Base-by-base conservation (phyloP, 2,329 filamentous ascomycete species). In the Botrytis hyacinthi region DNA sequence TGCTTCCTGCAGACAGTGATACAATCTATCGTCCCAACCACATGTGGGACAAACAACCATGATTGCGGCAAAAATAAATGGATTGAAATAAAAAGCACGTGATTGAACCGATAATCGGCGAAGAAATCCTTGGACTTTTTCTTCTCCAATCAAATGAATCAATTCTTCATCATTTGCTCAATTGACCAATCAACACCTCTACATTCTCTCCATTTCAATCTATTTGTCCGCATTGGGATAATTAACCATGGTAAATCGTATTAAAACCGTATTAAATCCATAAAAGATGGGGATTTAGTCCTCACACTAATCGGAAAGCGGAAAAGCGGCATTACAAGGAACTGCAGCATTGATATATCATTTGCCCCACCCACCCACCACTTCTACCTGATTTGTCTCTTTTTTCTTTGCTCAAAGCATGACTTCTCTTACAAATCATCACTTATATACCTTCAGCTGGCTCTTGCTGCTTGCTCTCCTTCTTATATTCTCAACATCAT, bases 41-140 rank as follows among this genome's bases (percentile, higher is more conserved):
- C 35, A 12, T 4, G 60, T 62, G 35, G 60, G 35, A 40, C 60
- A 62, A 62, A 29, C 12, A 51, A 51, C 10, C 1, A n/a, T 51
- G 22, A 29, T 44, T 22, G 35, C 16, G 37, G 40, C 5, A 42
- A 3, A 54, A 8, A 16, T 9, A 22, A 48, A 54, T 6, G n/a
- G n/a, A n/a, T n/a, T n/a, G 4, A 29, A 22, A 48, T 20, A 2
- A 32, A 7, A 5, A 8, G 29, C 69, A 71, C 69, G 69, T 71
- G 69, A 63, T 37, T 8, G 29, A 16, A 18, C 32, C 69, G 69
- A 63, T 63, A 40, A 62, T 71, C 57, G 69, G 69, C 69, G n/a
- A 54, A 2, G n/a, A 7, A 18, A 51, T 22, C 16, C 57, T 42
- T 2, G 26, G 4, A 3, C 9, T 26, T n/a, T 20, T n/a, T 9